Conservation (phyloP, 2,329 filamentous ascomycete genomes). For the Penicillium sclerotigenum region DNA sequence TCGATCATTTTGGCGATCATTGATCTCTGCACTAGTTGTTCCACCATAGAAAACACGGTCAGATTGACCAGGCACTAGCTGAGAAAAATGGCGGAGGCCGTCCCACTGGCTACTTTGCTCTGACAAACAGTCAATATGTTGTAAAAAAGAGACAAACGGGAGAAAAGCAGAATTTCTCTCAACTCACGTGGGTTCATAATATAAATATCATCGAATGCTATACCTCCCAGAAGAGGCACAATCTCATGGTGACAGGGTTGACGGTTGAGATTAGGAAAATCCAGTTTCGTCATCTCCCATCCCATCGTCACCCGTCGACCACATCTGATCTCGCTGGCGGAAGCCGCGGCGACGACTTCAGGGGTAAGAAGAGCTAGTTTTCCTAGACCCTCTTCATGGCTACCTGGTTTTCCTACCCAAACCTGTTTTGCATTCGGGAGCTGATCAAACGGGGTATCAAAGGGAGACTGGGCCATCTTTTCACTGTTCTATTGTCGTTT, state of each 20-base stretch:
- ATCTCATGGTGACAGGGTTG: conserved; percentile 52
- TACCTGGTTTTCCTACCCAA: conserved; percentile 48
- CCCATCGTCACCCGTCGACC: conserved; percentile 53
- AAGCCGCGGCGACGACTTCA: conserved; percentile 50
- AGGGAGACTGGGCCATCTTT: conserved; percentile 19
- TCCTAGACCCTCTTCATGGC: conserved; percentile 53
- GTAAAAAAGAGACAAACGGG: neutral
- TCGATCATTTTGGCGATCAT: conserved; percentile 43
- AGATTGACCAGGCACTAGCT: conserved; percentile 35
- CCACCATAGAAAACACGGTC: conserved; percentile 51
- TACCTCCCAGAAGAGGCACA: conserved; percentile 47
- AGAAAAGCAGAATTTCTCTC: neutral
- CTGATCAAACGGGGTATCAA: conserved; percentile 42
- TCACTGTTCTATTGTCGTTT: neutral
- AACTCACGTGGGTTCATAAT: conserved; percentile 49
- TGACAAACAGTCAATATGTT: conserved; percentile 10
- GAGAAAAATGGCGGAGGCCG: conserved; percentile 50
- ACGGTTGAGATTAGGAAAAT: conserved; percentile 54
- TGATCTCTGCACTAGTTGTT: conserved; percentile 47
- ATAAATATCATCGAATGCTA: conserved; percentile 52
- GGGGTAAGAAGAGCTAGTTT: conserved; percentile 53
- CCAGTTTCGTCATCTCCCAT: conserved; percentile 57
- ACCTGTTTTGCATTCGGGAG: conserved; percentile 50
- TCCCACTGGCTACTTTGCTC: conserved; percentile 54
- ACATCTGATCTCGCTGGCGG: conserved; percentile 50